Conservation (phyloP, 768 basidiomycete genomes). For the Paxillus rubicundulus region DNA sequence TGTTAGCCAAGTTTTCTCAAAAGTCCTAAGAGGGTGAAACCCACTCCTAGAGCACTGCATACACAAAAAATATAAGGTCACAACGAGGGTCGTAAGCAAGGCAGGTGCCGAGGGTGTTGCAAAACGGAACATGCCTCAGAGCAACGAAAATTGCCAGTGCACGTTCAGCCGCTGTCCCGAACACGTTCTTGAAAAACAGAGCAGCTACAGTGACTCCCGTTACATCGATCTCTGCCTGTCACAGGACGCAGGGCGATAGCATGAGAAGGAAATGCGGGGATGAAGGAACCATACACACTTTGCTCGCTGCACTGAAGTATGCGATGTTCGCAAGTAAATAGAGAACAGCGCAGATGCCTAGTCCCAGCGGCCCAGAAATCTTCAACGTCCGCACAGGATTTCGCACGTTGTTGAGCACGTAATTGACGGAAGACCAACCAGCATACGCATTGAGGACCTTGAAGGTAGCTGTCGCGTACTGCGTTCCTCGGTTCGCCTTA, state of each 20-base stretch:
- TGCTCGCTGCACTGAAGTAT: constrained; percentile 44
- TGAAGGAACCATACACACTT: constrained; percentile 6
- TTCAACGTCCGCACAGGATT: constrained; percentile 59
- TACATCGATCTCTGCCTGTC: constrained; percentile 45
- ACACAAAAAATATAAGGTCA: no score
- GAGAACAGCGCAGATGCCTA: constrained; percentile 50
- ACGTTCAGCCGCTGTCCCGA: constrained; percentile 49
- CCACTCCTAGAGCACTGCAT: constrained; percentile 38
- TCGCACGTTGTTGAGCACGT: constrained; percentile 58
- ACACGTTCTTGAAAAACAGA: constrained; percentile 58
- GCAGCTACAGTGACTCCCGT: no score
- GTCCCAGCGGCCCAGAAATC: constrained; percentile 59
- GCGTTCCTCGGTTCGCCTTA: background rate
- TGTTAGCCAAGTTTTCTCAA: constrained; percentile 1
- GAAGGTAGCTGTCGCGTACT: constrained; percentile 58
- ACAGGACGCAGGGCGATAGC: background rate
- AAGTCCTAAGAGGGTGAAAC: background rate
- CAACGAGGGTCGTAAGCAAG: no score
- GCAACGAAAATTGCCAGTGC: constrained; percentile 57
- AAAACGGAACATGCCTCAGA: constrained; percentile 52
- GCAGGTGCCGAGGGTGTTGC: no score
- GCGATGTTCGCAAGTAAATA: constrained; percentile 59
- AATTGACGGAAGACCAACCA: constrained; percentile 55
- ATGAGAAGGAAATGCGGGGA: background rate
- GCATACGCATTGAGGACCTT: constrained; percentile 47